Conservation (phyloP, 73 alveolate species). For the Uronychia setigera region DNA sequence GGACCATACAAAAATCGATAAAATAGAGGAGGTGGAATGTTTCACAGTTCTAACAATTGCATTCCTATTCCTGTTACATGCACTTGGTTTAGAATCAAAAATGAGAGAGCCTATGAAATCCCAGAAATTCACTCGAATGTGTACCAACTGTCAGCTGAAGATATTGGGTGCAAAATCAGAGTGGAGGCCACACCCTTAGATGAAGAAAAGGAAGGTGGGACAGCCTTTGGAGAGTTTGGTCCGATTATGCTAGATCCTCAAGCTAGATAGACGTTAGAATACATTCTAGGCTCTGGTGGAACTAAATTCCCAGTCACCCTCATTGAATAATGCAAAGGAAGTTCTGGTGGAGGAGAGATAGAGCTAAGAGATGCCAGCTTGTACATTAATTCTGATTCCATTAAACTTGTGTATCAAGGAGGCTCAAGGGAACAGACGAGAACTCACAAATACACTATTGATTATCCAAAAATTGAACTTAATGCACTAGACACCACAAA, state of each 20-base stretch:
- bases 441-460: constrained; percentile 59
- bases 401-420: constrained; percentile 1
- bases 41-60: not conserved
- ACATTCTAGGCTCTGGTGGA: constrained; percentile 68
- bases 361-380: not conserved
- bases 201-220: constrained; percentile 48
- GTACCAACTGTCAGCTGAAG: constrained; percentile 67
- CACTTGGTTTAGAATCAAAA: constrained; percentile 52
- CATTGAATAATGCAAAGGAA: not conserved
- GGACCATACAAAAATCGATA: too few relatives aligned
- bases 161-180: constrained; percentile 64
- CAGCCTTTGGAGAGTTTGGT: constrained; percentile 65
- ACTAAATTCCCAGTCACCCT: constrained; percentile 54
- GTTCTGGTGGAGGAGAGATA: not conserved
- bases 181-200: constrained; percentile 62
- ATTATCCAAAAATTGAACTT: constrained; percentile 62
- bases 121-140: constrained; percentile 55
- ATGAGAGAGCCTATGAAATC: constrained; percentile 45
- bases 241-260: constrained; percentile 63
- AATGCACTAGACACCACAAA: constrained; percentile 52
- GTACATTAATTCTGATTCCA: constrained; percentile 9
- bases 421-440: constrained; percentile 35
- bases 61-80: constrained; percentile 54
- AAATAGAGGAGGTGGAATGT: too few relatives aligned
- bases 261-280: constrained; percentile 66